A percentile compares a stretch with the other conserved stretches of the same genome.
phyloP scores from a whole-genome alignment of 129 eudicot species.

The Centella asiatica region DNA sequence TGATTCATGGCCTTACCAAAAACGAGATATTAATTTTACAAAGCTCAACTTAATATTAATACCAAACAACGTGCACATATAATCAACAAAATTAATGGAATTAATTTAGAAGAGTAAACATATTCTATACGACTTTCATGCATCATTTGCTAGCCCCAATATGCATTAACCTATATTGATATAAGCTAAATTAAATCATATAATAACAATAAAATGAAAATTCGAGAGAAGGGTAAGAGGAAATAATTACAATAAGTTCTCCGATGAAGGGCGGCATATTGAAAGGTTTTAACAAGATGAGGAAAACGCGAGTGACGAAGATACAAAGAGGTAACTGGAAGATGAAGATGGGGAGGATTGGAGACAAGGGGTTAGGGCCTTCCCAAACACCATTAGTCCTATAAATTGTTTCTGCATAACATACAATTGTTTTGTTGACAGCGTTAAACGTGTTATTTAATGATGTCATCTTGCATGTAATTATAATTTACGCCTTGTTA shows the following conservation, averaged over 20 bases:
- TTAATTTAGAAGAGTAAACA: no score
- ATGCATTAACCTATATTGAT: no score
- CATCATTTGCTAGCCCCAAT: not conserved
- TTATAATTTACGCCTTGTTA: no score
- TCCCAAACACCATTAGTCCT: constrained; percentile 50
- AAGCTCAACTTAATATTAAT: no score
- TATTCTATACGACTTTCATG: no score
- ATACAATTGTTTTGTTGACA: constrained; percentile 23
- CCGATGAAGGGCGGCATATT: constrained; percentile 47
- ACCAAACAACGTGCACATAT: no score
- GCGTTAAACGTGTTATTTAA: not conserved
- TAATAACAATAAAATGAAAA: not conserved
- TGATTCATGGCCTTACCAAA: no score
- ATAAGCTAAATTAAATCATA: no score
- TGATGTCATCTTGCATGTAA: not conserved
- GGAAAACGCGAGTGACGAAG: constrained; percentile 17
- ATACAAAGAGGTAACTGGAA: constrained; percentile 31
- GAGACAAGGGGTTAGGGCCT: constrained; percentile 46
- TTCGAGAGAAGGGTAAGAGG: not conserved
- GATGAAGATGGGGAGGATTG: constrained; percentile 41
- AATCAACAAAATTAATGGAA: no score
- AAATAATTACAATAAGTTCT: constrained; percentile 28
- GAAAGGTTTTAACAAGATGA: constrained; percentile 18
- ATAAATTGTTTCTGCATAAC: constrained; percentile 35
- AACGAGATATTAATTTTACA: no score